A percentile compares a stretch with the other conserved stretches of the same genome.
These are phyloP conservation scores for Hyaloscypha bicolor DNA, from an alignment of 495 filamentous ascomycete species.

Conservation along the genomic window DNA sequence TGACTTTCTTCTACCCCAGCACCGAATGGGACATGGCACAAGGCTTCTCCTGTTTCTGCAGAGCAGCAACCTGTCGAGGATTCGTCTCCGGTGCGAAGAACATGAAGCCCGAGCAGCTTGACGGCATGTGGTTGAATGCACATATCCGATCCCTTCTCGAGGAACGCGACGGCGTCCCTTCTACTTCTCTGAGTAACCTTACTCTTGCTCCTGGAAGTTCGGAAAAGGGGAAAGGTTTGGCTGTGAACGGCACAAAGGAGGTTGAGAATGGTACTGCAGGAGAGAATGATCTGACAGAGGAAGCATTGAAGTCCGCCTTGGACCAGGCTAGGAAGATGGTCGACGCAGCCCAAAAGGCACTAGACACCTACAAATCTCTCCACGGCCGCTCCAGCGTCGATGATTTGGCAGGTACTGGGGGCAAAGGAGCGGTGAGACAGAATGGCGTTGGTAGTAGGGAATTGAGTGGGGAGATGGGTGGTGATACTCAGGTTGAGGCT, in stretches of 20 bases:
- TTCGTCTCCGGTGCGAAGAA: constrained; percentile 55
- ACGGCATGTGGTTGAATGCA: constrained; percentile 53
- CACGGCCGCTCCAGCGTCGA: background rate
- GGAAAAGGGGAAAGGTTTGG: too few relatives aligned
- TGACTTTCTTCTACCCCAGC: constrained; percentile 81
- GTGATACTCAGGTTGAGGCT: background rate
- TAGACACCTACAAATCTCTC: constrained; percentile 37
- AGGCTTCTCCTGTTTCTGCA: constrained; percentile 69
- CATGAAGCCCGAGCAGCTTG: constrained; percentile 49
- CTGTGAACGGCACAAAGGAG: too few relatives aligned
- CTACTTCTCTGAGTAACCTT: too few relatives aligned
- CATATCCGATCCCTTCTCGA: constrained; percentile 56
- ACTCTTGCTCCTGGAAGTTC: too few relatives aligned
- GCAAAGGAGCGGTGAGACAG: constrained; percentile 7
- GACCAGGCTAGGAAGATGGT: constrained; percentile 43
- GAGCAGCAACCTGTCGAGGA: constrained; percentile 50
- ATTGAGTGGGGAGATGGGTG: constrained; percentile 40
- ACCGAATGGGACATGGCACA: constrained; percentile 79
- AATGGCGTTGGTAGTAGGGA: constrained; percentile 51
- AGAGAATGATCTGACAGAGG: background rate
- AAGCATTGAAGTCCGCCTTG: constrained; percentile 23
- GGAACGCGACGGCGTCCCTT: constrained; percentile 29
- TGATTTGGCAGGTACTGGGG: background rate
- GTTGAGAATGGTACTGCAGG: too few relatives aligned
- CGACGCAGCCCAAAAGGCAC: constrained; percentile 38